A percentile compares a stretch with the other conserved stretches of the same genome.
These are phyloP conservation scores for Malassezia furfur DNA, from an alignment of 1,284 basidiomycete species.

Conservation along the genomic window DNA sequence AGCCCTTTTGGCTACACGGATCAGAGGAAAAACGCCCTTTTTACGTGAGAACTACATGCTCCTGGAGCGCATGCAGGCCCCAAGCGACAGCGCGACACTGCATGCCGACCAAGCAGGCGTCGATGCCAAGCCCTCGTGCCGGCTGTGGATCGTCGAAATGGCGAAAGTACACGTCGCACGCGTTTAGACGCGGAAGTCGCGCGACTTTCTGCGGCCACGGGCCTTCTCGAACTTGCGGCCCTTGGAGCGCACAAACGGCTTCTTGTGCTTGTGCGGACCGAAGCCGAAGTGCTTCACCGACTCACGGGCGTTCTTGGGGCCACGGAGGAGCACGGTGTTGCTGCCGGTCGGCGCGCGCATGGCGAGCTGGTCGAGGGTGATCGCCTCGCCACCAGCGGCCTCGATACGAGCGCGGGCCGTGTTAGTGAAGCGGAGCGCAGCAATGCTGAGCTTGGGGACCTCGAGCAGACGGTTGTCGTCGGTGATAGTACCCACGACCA, in stretches of 20 bases:
- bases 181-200: constrained; percentile 49
- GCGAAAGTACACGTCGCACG: neutral
- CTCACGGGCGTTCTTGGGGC: constrained; percentile 85
- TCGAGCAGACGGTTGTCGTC: constrained; percentile 84
- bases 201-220: constrained; percentile 51
- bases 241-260: constrained; percentile 84
- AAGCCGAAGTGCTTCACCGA: constrained; percentile 85
- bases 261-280: constrained; percentile 59
- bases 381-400: constrained; percentile 83
- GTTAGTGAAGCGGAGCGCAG: constrained; percentile 88
- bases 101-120: neutral
- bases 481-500: constrained; percentile 82
- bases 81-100: neutral
- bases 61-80: neutral
- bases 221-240: constrained; percentile 72
- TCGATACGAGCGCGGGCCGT: constrained; percentile 87
- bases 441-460: constrained; percentile 84
- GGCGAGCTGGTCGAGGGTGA: constrained; percentile 96
- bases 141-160: neutral
- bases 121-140: constrained; percentile 1
- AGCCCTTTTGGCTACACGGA: neutral
- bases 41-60: constrained; percentile 5
- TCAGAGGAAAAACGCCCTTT: neutral
- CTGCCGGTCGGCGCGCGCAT: constrained; percentile 83
- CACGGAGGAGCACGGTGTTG: constrained; percentile 86